phyloP scores from a whole-genome alignment of 1,284 basidiomycete genomes.

The Somion occarium region DNA sequence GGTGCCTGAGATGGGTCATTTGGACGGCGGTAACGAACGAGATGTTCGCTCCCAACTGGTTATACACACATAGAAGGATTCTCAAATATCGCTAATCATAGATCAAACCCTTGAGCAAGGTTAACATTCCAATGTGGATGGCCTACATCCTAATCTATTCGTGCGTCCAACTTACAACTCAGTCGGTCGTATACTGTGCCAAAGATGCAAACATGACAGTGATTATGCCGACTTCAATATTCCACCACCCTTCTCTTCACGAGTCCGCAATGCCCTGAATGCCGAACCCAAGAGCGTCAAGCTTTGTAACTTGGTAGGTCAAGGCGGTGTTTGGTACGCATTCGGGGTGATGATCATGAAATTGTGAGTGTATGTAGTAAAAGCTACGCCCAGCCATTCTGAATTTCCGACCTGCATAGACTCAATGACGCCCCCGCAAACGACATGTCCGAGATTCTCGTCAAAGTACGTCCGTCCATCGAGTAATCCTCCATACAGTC shows the following conservation, averaged over 20 bases:
- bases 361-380: constrained; percentile 49
- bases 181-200: constrained; percentile 11
- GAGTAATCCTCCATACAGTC: background rate
- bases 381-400: background rate
- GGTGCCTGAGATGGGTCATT: constrained; percentile 82
- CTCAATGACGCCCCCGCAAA: constrained; percentile 66
- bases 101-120: constrained; percentile 72
- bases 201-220: constrained; percentile 31
- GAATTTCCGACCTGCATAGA: no score
- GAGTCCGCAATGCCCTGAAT: constrained; percentile 80
- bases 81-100: constrained; percentile 25
- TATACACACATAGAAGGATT: background rate
- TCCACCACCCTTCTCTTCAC: constrained; percentile 67
- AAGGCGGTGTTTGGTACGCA: constrained; percentile 86
- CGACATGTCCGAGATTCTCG: constrained; percentile 65
- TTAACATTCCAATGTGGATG: constrained; percentile 84
- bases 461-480: constrained; percentile 53
- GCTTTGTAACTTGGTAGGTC: constrained; percentile 75
- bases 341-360: constrained; percentile 81
- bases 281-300: constrained; percentile 81
- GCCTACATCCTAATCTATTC: constrained; percentile 79
- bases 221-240: constrained; percentile 86
- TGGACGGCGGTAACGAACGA: constrained; percentile 77
- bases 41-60: constrained; percentile 49
- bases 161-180: constrained; percentile 55